phyloP scores from a whole-genome alignment of 306 rosid species.

The barrel medic (Medicago truncatula) region MtrunA17r5.0-ANR NC_053047.1:3919501-3920000 shows the following conservation, averaged over 20 bases:
- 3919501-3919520: neutral
- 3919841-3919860: neutral
- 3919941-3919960: neutral
- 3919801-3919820: neutral
- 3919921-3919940: neutral
- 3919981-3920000: neutral
- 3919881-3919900: constrained; percentile 4
- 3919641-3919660: neutral
- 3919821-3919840: constrained; percentile 12
- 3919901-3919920: neutral
- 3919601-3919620: neutral
- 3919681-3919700: constrained; percentile 4
- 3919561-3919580: neutral
- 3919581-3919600: constrained; percentile 3
- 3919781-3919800: neutral
- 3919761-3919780: neutral
- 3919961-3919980: neutral
- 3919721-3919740: neutral
- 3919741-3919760: neutral
- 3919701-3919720: neutral
- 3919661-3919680: neutral
- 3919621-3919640: neutral
- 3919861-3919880: neutral
- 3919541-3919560: neutral
- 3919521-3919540: constrained; percentile 15